Conservation (phyloP, 495 filamentous ascomycete species). For the Astrocystis sublimbata region DNA sequence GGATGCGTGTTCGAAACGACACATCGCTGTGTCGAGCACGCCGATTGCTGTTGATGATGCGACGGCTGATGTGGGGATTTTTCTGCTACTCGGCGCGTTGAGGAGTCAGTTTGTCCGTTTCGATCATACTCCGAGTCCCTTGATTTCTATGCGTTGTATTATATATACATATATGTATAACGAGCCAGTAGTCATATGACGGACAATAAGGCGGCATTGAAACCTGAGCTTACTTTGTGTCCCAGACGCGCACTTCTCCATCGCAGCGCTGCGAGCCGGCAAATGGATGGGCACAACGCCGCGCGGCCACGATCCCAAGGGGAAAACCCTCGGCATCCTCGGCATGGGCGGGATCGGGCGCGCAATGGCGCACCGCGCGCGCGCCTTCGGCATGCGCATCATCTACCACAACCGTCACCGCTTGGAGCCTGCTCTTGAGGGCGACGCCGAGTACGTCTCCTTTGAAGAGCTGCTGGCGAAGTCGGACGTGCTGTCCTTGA, state of each 20-base stretch:
- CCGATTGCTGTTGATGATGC: slow-evolving; percentile 68
- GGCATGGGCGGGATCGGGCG: slow-evolving; percentile 89
- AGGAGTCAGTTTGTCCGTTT: slow-evolving; percentile 42
- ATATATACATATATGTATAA: too few species aligned
- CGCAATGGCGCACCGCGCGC: slow-evolving; percentile 50
- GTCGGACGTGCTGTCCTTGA: slow-evolving; percentile 67
- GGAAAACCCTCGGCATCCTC: slow-evolving; percentile 74
- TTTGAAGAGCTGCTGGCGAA: slow-evolving; percentile 66
- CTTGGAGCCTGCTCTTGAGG: slow-evolving; percentile 48
- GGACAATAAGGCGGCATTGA: not conserved
- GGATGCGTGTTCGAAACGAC: slow-evolving; percentile 61
- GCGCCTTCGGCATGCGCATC: slow-evolving; percentile 69
- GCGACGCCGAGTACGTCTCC: slow-evolving; percentile 56
- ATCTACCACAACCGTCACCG: slow-evolving; percentile 69
- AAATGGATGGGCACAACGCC: slow-evolving; percentile 48
- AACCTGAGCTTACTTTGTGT: not conserved
- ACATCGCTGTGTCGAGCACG: slow-evolving; percentile 66
- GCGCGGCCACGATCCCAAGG: slow-evolving; percentile 68
- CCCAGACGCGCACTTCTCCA: slow-evolving; percentile 56
- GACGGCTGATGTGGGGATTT: slow-evolving; percentile 71
- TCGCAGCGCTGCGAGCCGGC: slow-evolving; percentile 61
- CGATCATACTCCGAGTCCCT: too few species aligned
- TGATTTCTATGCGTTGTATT: too few species aligned
- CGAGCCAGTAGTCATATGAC: too few species aligned
- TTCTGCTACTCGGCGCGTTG: slow-evolving; percentile 69